Conservation (phyloP, 176 grass and related monocot genomes). For the Carex scoparia region DNA sequence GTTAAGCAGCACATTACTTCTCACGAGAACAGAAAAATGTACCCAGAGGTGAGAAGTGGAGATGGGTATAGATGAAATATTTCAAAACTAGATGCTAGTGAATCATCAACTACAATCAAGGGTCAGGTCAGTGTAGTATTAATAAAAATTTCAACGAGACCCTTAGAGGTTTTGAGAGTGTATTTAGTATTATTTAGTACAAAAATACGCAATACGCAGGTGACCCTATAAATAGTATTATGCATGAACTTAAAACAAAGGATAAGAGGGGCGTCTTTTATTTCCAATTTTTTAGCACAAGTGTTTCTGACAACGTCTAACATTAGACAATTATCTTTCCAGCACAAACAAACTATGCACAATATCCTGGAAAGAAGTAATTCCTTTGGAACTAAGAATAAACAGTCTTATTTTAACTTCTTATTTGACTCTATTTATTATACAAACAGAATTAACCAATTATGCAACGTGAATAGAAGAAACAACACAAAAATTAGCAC, state of each 20-base stretch:
- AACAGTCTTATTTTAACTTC: not conserved
- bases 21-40: not conserved
- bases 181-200: not conserved
- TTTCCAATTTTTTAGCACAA: not conserved
- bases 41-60: not conserved
- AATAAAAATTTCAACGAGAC: not conserved
- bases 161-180: not conserved
- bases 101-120: not conserved
- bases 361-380: not conserved
- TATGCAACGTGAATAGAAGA: slow-evolving; percentile 15
- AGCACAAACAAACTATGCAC: not conserved
- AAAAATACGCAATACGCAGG: not conserved
- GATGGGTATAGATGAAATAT: not conserved
- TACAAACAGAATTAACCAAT: slow-evolving; percentile 7
- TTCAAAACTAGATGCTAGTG: not conserved
- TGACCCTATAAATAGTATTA: not conserved
- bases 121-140: not conserved
- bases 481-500: slow-evolving; percentile 22
- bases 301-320: not conserved
- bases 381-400: not conserved
- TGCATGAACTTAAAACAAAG: not conserved
- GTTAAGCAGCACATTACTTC: not conserved
- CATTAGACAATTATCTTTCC: not conserved
- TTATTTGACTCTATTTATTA: slow-evolving; percentile 29
- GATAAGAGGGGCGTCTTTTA: not conserved